Evolutionary conservation across 2,329 filamentous ascomycete genomes (phyloP).

Genomic region (Botrytis pseudocinerea): DNA sequence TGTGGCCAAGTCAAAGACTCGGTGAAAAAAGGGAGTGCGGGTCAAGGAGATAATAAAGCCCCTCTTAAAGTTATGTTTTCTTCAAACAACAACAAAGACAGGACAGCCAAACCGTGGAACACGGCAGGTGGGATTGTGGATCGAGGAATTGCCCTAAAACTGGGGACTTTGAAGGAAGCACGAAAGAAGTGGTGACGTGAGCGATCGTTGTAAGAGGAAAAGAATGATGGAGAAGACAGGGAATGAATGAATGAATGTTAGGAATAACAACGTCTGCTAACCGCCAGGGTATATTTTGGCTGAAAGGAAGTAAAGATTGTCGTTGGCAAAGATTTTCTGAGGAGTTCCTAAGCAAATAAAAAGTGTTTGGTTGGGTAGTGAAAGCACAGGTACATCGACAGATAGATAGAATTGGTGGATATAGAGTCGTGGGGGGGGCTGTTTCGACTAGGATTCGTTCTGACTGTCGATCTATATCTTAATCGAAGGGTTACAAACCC

Average conservation of each 20-base stretch:
- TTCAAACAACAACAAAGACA: conserved; percentile 8
- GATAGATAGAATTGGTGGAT: conserved; percentile 7
- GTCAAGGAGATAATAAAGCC: conserved; percentile 9
- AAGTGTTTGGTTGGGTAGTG: background rate
- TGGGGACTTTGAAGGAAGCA: conserved; percentile 1
- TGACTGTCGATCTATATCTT: conserved; percentile 21
- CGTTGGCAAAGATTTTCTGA: background rate
- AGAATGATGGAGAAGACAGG: background rate
- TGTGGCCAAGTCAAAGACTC: conserved; percentile 13
- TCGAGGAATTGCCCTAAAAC: conserved; percentile 19
- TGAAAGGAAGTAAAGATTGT: conserved; percentile 3
- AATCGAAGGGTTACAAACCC: conserved; percentile 9
- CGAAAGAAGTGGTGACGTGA: conserved; percentile 21
- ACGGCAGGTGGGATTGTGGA: conserved; percentile 18
- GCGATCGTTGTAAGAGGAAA: background rate
- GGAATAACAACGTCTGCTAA: background rate
- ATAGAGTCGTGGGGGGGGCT: conserved; percentile 9
- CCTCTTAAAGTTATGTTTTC: conserved; percentile 16
- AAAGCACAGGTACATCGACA: background rate
- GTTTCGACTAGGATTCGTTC: conserved; percentile 14
- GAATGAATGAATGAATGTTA: background rate
- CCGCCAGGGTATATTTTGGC: conserved; percentile 7
- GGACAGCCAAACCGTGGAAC: conserved; percentile 11
- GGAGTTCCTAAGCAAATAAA: background rate
- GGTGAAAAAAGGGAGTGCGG: conserved; percentile 18